Evolutionary conservation across 2,329 filamentous ascomycete species (phyloP).

Genomic region (Leptographium lundbergii): DNA sequence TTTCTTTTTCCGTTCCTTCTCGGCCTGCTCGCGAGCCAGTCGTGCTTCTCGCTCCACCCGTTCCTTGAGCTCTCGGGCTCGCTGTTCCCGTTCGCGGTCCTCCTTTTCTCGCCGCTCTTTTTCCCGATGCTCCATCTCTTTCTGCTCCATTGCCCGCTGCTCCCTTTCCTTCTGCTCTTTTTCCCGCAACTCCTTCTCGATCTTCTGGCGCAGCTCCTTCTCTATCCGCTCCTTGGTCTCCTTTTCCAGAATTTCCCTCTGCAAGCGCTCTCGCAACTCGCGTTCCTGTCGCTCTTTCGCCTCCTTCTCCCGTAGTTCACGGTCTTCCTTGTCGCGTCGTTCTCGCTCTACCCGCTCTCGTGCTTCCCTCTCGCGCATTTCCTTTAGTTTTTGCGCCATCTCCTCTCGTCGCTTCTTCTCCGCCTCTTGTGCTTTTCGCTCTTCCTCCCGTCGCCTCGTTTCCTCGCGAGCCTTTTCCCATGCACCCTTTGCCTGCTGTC

Average conservation of each 20-base stretch:
- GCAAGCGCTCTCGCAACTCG: conserved; percentile 13
- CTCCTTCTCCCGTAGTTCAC: conserved; percentile 18
- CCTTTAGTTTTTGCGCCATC: conserved; percentile 30
- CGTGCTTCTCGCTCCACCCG: conserved; percentile 22
- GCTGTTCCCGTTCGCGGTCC: conserved; percentile 12
- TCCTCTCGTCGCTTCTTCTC: conserved; percentile 48
- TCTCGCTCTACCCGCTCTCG: conserved; percentile 20
- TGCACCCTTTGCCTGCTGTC: conserved; percentile 27
- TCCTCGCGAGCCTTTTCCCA: conserved; percentile 63
- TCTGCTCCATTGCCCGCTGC: conserved; percentile 13
- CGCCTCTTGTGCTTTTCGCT: conserved; percentile 47
- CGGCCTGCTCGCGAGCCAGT: conserved; percentile 20
- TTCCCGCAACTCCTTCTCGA: conserved; percentile 19
- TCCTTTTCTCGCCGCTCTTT: conserved; percentile 20
- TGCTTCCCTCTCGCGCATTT: conserved; percentile 20
- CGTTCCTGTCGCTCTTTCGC: conserved; percentile 20
- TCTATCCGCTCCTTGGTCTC: conserved; percentile 24
- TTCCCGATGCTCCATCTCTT: conserved; percentile 19
- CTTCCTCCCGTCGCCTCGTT: conserved; percentile 48
- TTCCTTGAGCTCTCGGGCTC: conserved; percentile 26
- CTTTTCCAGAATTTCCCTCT: conserved; percentile 35
- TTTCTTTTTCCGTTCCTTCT: conserved; percentile 18
- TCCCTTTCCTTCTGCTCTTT: conserved; percentile 6
- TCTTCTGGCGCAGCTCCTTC: conserved; percentile 23
- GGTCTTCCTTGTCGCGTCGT: conserved; percentile 17